Base-by-base conservation (phyloP, 768 basidiomycete genomes). In the Lactarius trivialis region DNA sequence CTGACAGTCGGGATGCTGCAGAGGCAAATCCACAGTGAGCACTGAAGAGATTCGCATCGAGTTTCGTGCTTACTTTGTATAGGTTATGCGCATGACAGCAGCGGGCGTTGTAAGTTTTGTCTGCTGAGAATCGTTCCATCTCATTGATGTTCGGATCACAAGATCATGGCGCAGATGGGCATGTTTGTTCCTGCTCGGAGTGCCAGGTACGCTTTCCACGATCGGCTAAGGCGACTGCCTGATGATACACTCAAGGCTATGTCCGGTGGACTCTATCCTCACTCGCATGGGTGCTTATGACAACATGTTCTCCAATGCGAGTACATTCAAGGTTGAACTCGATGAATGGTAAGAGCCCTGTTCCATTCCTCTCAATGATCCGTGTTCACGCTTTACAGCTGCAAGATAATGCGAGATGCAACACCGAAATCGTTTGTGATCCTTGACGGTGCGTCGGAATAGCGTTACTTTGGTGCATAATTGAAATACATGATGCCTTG, bases 281-380 rank as follows among this genome's bases (percentile, higher is more conserved):
- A 98, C 97, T 2, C 86, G 96, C 28, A 98, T 98, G 97, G 97
- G 97, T 11, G 97, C 97, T 3, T 97, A 98, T 71, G 96, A 98
- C 70, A 94, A 94, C 70, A 93, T 96, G 89, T 95, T 94, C 73
- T 87, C 90, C 2, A 86, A 92, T 68, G 83, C 93, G 1, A 93
- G 92, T 74, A 98, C 96, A 0, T 99, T 98, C 82, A 97, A 98
- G 72, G 97, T 99, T 24, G 97, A 99, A 72, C 78, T 99, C 60
- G 97, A 98, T 71, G 97, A 99, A 82, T 93, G 93, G 93, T 93
- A 68, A 45, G 64, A 51, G 4, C 12, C 33, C n/a, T 2, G 41
- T 48, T 26, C 8, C 19, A 34, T 3, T 3, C 11, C 24, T 26
- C 8, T 9, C 8, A 28, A 12, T 37, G 32, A 55, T 26, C 32